Evolutionary conservation across 768 basidiomycete genomes (phyloP).

Genomic region (Royoungia palumana): DNA sequence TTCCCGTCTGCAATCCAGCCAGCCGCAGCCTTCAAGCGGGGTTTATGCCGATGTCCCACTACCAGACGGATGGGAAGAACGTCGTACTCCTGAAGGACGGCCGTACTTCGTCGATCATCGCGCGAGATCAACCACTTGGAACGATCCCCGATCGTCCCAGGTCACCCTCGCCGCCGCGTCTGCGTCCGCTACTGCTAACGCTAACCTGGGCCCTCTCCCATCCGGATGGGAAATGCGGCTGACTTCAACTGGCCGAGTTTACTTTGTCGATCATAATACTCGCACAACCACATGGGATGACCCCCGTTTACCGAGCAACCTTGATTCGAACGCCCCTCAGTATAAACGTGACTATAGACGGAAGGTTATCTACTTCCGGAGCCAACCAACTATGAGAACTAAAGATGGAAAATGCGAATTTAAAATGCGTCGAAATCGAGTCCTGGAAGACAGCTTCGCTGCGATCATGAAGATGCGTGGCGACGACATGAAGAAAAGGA

Average conservation of each 20-base stretch:
- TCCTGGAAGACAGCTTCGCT: slow-evolving; percentile 84
- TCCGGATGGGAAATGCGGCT: slow-evolving; percentile 95
- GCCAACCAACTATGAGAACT: slow-evolving; percentile 79
- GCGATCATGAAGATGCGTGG: slow-evolving; percentile 80
- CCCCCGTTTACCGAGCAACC: slow-evolving; percentile 75
- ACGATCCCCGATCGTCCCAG: slow-evolving; percentile 68
- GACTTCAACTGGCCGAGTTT: slow-evolving; percentile 79
- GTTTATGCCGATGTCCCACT: slow-evolving; percentile 63
- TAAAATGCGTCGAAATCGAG: slow-evolving; percentile 73
- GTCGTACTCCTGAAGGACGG: slow-evolving; percentile 83
- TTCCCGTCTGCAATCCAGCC: slow-evolving; percentile 13
- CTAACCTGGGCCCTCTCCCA: slow-evolving; percentile 77
- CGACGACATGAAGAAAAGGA: slow-evolving; percentile 62
- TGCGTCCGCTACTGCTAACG: slow-evolving; percentile 42
- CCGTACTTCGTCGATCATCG: slow-evolving; percentile 76
- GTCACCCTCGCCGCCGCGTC: slow-evolving; percentile 45
- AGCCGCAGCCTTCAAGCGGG: slow-evolving; percentile 23
- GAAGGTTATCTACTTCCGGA: slow-evolving; percentile 90
- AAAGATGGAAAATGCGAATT: slow-evolving; percentile 82
- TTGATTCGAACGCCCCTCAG: slow-evolving; percentile 89
- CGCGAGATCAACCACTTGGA: slow-evolving; percentile 87
- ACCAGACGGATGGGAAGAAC: slow-evolving; percentile 90
- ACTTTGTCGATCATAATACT: slow-evolving; percentile 92
- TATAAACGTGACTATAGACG: slow-evolving; percentile 92
- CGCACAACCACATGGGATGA: slow-evolving; percentile 93